Evolutionary conservation across 441 rosid species (phyloP).

Genomic region (Geranium incanum): DNA sequence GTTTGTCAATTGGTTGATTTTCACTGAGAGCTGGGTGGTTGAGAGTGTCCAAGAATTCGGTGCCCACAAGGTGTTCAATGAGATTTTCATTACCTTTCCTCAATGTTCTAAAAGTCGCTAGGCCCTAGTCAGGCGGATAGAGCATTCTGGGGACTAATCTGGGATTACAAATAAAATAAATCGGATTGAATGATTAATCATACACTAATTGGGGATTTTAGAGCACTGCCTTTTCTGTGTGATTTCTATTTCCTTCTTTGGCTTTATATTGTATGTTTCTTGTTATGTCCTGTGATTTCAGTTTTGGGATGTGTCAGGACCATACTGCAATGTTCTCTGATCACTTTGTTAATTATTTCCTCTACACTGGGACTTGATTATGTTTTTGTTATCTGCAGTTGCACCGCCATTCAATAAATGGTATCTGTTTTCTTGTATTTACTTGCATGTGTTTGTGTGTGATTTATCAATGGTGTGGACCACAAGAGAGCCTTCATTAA

Average conservation of each 20-base stretch:
- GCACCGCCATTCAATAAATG: constrained; percentile 11
- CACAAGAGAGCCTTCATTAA: constrained; percentile 1
- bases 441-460: background rate
- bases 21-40: background rate
- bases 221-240: background rate
- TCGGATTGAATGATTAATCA: too few species aligned
- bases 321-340: constrained; percentile 6
- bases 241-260: background rate
- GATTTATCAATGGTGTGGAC: constrained; percentile 4
- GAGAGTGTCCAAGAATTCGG: background rate
- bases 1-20: background rate
- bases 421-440: constrained; percentile 6
- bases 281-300: background rate
- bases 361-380: background rate
- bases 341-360: background rate
- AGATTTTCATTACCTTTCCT: too few species aligned
- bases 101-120: too few species aligned
- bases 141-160: too few species aligned
- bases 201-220: too few species aligned
- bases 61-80: constrained; percentile 4
- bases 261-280: background rate
- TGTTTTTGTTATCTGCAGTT: constrained; percentile 4
- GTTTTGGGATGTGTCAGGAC: background rate
- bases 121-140: too few species aligned
- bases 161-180: too few species aligned